A percentile compares a stretch with the other conserved stretches of the same genome.
phyloP scores from a whole-genome alignment of 2,329 filamentous ascomycete genomes.

The Hypoxylon rubiginosum region DNA sequence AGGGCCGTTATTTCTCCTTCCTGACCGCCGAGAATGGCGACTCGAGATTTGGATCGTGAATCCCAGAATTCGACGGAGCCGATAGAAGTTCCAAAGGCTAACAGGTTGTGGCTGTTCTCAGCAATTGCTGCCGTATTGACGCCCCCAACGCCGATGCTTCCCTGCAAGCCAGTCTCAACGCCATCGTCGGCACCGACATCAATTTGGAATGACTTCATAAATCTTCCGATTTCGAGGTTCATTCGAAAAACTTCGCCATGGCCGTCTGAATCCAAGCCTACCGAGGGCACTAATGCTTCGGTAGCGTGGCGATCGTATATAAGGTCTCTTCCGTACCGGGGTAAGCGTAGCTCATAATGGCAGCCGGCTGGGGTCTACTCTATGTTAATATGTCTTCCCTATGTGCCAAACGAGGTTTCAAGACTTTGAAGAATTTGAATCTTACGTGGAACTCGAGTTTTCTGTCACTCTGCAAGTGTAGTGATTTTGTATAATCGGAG shows the following conservation, averaged over 20 bases:
- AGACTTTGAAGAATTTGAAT: conserved; percentile 62
- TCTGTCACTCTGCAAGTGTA: conserved; percentile 93
- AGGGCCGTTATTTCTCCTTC: conserved; percentile 86
- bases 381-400: conserved; percentile 2
- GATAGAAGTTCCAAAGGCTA: conserved; percentile 92
- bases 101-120: conserved; percentile 87
- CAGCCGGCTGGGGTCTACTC: conserved; percentile 66
- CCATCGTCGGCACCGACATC: conserved; percentile 89
- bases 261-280: conserved; percentile 87
- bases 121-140: conserved; percentile 91
- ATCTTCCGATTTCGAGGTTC: conserved; percentile 91
- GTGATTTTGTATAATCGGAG: conserved; percentile 90
- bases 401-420: neutral
- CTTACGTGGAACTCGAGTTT: conserved; percentile 84
- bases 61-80: conserved; percentile 99
- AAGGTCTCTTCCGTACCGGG: conserved; percentile 91
- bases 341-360: conserved; percentile 90
- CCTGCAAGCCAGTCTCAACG: conserved; percentile 81
- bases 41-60: conserved; percentile 82
- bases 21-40: conserved; percentile 79
- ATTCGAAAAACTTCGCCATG: conserved; percentile 93
- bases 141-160: conserved; percentile 84
- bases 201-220: conserved; percentile 93
- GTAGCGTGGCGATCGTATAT: conserved; percentile 85
- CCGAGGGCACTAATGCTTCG: conserved; percentile 88